Conservation (phyloP, 345 rosid species). For the Mercurialis annua region DNA sequence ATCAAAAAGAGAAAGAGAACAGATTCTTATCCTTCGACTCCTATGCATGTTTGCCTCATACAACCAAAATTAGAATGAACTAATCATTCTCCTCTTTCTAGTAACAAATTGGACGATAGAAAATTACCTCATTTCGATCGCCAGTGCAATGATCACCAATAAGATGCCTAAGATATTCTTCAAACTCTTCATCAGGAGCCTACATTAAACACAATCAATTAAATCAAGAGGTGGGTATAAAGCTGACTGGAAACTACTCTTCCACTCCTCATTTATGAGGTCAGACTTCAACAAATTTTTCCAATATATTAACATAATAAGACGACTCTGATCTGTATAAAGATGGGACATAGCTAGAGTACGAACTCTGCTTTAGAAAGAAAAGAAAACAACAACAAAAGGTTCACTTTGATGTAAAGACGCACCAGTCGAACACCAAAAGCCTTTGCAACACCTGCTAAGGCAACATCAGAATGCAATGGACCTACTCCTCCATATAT, state of each 20-base stretch:
- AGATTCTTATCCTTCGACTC: not conserved
- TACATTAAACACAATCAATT: constrained; percentile 27
- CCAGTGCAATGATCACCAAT: constrained; percentile 76
- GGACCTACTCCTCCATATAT: constrained; percentile 95
- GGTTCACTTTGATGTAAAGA: not conserved
- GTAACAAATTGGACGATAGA: not conserved
- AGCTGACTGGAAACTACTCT: not conserved
- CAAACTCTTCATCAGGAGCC: constrained; percentile 99
- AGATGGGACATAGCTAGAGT: not conserved
- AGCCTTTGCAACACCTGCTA: constrained; percentile 94
- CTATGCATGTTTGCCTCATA: not conserved
- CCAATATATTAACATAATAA: not conserved
- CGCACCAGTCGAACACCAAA: constrained; percentile 95
- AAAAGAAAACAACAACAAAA: not conserved
- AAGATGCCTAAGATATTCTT: constrained; percentile 81
- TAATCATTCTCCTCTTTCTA: not conserved
- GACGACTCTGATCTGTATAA: not conserved
- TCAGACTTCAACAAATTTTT: not conserved
- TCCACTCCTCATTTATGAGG: not conserved
- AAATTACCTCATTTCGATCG: constrained; percentile 79
- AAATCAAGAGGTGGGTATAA: not conserved
- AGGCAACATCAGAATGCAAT: constrained; percentile 86
- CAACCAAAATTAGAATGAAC: not conserved
- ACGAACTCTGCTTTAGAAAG: not conserved
- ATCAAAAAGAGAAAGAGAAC: not conserved